These are phyloP conservation scores for Biancaea sappan DNA, from an alignment of 306 rosid species.

Conservation along the genomic window DNA sequence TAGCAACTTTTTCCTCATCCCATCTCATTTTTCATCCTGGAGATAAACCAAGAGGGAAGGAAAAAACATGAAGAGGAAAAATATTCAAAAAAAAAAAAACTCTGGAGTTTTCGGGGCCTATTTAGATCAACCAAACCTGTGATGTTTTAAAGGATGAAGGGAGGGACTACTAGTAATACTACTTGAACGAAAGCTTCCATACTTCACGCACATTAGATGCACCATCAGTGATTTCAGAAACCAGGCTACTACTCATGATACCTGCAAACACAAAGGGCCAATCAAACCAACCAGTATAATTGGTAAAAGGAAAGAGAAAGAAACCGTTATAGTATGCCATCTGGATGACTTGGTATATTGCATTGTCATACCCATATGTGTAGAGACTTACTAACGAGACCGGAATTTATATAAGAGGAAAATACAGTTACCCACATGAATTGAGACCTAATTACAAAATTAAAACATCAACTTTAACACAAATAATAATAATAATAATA, in stretches of 20 bases:
- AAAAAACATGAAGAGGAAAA: no score
- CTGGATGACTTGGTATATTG: background rate
- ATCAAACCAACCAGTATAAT: slow-evolving; percentile 4
- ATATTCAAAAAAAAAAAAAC: no score
- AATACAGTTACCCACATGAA: no score
- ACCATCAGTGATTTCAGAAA: slow-evolving; percentile 92
- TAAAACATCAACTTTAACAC: no score
- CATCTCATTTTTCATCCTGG: background rate
- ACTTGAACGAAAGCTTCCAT: slow-evolving; percentile 80
- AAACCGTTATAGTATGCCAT: background rate
- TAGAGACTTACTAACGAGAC: slow-evolving; percentile 6
- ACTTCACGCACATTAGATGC: slow-evolving; percentile 83
- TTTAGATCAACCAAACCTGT: slow-evolving; percentile 9
- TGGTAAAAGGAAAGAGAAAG: slow-evolving; percentile 4
- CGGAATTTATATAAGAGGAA: no score
- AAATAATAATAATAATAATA: no score
- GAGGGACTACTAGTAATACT: slow-evolving; percentile 31
- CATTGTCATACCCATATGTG: background rate
- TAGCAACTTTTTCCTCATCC: background rate
- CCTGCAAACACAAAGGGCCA: slow-evolving; percentile 50
- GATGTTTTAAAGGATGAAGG: slow-evolving; percentile 5
- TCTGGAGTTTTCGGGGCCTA: background rate
- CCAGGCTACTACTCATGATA: slow-evolving; percentile 57
- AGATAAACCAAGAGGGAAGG: background rate
- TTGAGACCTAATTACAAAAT: no score